Evolutionary conservation across 2,329 filamentous ascomycete genomes (phyloP), one percentile per base, ranked within the genome.

Genomic region (Lachnellula subtilissima): DNA sequence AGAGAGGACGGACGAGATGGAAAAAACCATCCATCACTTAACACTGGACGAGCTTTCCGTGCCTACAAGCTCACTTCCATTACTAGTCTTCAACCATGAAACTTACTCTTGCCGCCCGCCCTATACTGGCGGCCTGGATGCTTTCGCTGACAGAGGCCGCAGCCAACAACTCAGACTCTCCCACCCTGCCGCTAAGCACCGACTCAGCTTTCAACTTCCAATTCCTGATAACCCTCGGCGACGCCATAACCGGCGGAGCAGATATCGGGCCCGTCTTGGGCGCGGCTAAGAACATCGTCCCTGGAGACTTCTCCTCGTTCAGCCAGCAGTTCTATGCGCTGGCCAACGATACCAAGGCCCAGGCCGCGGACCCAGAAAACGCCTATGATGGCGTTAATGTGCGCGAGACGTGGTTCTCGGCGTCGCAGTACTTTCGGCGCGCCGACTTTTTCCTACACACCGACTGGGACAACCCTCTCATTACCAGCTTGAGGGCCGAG

Each of bases 381-480:
- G 56, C 56, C 17, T 40, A 40, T 17, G 39, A 40, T 40, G 39
- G 39, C 2, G 14, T 40, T 1, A 40, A 40, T 40, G 39, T 40
- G 39, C 53, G 53, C 17, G 50, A 56, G 19, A 40, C 56, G 9
- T 56, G n/a, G 37, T 56, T 59, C 50, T 14, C n/a, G 3, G 56
- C 53, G 3, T 50, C 56, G 4, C 45, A 39, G 7, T 59, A 59
- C 42, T 59, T 50, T 47, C 56, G 56, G 56, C 25, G 25, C 14
- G 56, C 56, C n/a, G 56, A 59, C 28, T 54, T 59, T 28, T 56
- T 42, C 25, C 50, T 56, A 7, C 56, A 59, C 39, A 53, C 42
- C 0, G 48, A 59, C 23, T 36, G 39, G 12, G 28, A 25, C 42
- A 50, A 59, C 23, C 56, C 56, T 37, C 37, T 46, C 2, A 53